These are phyloP conservation scores for Chamaecyparis obtusa DNA, from an alignment of 75 land plant species.

Conservation along the genomic window DNA sequence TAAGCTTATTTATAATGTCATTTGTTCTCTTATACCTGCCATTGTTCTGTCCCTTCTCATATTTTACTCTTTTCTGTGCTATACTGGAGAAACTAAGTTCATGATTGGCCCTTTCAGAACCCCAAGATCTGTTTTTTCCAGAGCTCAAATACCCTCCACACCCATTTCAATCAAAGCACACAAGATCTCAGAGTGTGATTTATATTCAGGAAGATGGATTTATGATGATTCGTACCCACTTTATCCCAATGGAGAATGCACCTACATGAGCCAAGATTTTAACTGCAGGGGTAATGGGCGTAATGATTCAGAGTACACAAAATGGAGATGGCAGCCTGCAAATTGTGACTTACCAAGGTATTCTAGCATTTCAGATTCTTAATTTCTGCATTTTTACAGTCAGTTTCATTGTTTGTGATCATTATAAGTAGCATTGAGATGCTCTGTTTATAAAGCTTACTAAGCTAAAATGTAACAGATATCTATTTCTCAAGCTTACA, in stretches of 20 bases:
- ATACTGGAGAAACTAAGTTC: neutral
- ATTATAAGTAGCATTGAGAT: too few species aligned
- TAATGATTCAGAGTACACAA: conserved; percentile 30
- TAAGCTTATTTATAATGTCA: neutral
- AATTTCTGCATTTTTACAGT: too few species aligned
- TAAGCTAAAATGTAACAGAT: too few species aligned
- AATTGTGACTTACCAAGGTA: conserved; percentile 51
- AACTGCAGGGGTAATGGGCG: conserved; percentile 46
- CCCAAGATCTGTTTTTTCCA: neutral
- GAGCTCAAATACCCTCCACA: neutral
- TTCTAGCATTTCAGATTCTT: neutral
- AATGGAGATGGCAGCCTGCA: conserved; percentile 55
- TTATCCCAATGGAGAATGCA: conserved; percentile 34
- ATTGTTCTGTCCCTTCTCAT: neutral
- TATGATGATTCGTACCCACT: conserved; percentile 33
- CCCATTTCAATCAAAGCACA: too few species aligned
- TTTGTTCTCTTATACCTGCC: neutral
- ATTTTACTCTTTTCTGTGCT: neutral
- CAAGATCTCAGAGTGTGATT: conserved; percentile 19
- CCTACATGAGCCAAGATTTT: conserved; percentile 39
- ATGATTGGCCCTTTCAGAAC: neutral
- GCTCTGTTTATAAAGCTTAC: too few species aligned
- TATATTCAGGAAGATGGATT: conserved; percentile 50
- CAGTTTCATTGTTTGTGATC: too few species aligned
- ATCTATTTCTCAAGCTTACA: too few species aligned